phyloP scores from a whole-genome alignment of 306 rosid species.

The Inga leiocalycina region DNA sequence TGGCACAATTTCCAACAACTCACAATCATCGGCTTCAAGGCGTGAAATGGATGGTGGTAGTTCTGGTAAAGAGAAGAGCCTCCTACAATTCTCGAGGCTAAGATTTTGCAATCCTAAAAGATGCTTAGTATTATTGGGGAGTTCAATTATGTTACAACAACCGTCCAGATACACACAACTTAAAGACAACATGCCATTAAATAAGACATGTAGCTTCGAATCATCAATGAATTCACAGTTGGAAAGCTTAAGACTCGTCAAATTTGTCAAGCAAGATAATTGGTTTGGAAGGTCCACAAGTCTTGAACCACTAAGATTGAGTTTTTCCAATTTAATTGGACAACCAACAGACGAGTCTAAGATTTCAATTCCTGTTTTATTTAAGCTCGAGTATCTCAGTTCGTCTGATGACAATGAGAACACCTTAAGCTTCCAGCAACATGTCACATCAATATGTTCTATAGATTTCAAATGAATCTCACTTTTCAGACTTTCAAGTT shows the following conservation, averaged over 20 bases:
- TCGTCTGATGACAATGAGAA: neutral
- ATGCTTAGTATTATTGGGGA: neutral
- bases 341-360: neutral
- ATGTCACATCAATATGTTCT: neutral
- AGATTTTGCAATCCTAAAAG: neutral
- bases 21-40: neutral
- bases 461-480: neutral
- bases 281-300: neutral
- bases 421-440: neutral
- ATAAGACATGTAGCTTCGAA: neutral
- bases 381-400: neutral
- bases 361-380: neutral
- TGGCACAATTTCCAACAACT: neutral
- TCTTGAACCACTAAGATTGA: neutral
- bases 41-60: neutral
- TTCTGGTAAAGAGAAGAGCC: slow-evolving; percentile 30
- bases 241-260: neutral
- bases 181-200: neutral
- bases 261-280: neutral
- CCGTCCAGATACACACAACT: fast-evolving
- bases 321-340: neutral
- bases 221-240: neutral
- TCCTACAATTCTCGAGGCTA: fast-evolving
- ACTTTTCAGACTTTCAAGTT: neutral
- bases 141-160: neutral